Conservation (phyloP, 75 land plant species). For the Selaginella tamariscina region DNA sequence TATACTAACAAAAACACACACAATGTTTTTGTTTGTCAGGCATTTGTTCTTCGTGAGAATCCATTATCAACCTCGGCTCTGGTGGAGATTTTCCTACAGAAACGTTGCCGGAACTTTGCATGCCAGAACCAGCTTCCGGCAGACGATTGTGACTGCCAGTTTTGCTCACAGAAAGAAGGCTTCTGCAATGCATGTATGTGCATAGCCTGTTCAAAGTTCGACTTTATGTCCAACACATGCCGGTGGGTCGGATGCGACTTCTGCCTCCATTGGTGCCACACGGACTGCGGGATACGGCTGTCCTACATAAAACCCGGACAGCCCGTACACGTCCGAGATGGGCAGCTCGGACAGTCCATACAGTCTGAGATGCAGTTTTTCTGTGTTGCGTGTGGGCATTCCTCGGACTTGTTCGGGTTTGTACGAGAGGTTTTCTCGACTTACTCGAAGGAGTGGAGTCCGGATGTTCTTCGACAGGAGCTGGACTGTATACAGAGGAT, state of each 20-base stretch:
- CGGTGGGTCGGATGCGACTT: conserved; percentile 87
- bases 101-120: conserved; percentile 55
- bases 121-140: conserved; percentile 68
- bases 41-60: conserved; percentile 35
- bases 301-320: conserved; percentile 46
- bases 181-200: conserved; percentile 16
- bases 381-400: conserved; percentile 59
- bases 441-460: conserved; percentile 52
- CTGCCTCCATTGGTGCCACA: conserved; percentile 79
- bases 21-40: too few species aligned
- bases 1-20: too few species aligned
- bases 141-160: conserved; percentile 91
- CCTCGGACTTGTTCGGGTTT: conserved; percentile 85
- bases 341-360: conserved; percentile 17
- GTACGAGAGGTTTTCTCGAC: conserved; percentile 63
- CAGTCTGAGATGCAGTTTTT: conserved; percentile 54
- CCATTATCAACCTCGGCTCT: conserved; percentile 36
- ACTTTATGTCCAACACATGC: conserved; percentile 61
- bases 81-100: conserved; percentile 54
- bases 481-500: conserved; percentile 62
- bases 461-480: conserved; percentile 45
- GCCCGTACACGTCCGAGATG: conserved; percentile 18
- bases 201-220: conserved; percentile 57
- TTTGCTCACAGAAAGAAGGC: conserved; percentile 65
- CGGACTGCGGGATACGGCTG: conserved; percentile 54